phyloP scores from a whole-genome alignment of 768 basidiomycete genomes.

The Suillus paluster region DNA sequence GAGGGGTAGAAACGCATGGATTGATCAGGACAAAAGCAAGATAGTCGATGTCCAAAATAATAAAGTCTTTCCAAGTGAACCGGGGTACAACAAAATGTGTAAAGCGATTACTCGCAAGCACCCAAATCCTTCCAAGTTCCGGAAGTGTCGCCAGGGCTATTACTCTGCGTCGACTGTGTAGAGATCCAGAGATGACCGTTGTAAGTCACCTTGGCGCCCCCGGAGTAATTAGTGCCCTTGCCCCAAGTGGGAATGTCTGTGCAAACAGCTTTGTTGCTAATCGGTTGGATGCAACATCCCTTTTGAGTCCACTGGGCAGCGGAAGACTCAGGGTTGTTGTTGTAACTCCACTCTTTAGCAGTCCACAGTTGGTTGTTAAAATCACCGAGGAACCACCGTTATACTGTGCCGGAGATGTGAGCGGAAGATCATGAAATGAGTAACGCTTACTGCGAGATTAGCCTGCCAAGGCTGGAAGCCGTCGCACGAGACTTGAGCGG shows the following conservation, averaged over 20 bases:
- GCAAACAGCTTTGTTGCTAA: slow-evolving; percentile 27
- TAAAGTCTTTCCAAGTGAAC: neutral
- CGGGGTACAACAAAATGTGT: too few relatives aligned
- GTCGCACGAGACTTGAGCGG: neutral
- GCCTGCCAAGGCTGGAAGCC: slow-evolving; percentile 24
- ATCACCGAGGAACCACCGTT: slow-evolving; percentile 25
- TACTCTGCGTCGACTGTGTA: slow-evolving; percentile 24
- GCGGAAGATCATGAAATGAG: rapidly evolving
- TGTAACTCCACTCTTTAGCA: slow-evolving; percentile 30
- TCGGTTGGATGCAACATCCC: slow-evolving; percentile 21
- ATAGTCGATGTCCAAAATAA: neutral
- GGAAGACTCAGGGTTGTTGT: slow-evolving; percentile 20
- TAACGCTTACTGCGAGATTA: slow-evolving; percentile 19
- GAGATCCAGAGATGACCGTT: slow-evolving; percentile 24
- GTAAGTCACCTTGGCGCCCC: slow-evolving; percentile 20
- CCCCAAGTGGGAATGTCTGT: slow-evolving; percentile 23
- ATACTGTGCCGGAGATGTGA: slow-evolving; percentile 23
- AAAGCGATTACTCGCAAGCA: slow-evolving; percentile 21
- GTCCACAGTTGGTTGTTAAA: slow-evolving; percentile 20
- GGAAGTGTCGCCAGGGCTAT: slow-evolving; percentile 27
- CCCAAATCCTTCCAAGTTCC: slow-evolving; percentile 29
- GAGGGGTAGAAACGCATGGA: neutral
- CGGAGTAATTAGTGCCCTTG: slow-evolving; percentile 13
- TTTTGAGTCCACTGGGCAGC: slow-evolving; percentile 22
- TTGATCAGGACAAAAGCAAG: neutral